phyloP scores from a whole-genome alignment of 1,284 basidiomycete species.

The Ganoderma multipileum region DNA sequence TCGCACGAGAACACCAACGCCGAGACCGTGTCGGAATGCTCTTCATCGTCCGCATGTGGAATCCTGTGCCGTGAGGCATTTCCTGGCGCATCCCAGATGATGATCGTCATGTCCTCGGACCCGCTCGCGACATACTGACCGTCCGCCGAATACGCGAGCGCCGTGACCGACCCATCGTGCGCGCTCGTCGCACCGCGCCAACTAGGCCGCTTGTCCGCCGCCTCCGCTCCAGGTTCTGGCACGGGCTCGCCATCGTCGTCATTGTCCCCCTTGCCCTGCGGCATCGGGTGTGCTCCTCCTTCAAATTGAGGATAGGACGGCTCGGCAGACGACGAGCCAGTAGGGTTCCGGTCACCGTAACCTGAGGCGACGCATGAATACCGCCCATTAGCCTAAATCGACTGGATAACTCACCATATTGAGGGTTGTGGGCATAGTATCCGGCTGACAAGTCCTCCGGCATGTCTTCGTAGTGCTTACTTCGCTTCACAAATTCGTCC shows the following conservation, averaged over 20 bases:
- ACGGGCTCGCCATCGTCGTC: too few species aligned
- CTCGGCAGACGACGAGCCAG: not conserved
- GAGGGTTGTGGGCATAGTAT: not conserved
- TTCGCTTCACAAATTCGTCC: not conserved
- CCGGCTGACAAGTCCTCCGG: not conserved
- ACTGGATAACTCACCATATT: not conserved
- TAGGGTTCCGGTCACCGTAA: not conserved
- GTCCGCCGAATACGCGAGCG: constrained; percentile 31
- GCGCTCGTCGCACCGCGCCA: too few species aligned
- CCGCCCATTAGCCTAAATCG: not conserved
- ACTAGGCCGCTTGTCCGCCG: too few species aligned
- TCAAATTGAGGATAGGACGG: too few species aligned
- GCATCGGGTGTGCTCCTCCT: too few species aligned
- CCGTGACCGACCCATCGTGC: constrained; percentile 19
- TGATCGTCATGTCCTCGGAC: constrained; percentile 26
- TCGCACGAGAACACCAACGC: constrained; percentile 35
- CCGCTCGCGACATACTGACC: constrained; percentile 27
- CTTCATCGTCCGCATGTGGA: too few species aligned
- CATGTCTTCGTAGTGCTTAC: not conserved
- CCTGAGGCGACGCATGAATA: not conserved
- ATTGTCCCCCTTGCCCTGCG: too few species aligned
- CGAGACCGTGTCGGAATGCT: constrained; percentile 15
- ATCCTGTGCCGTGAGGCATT: too few species aligned
- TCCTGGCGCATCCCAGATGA: constrained; percentile 18
- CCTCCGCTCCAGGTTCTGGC: too few species aligned